A percentile compares a stretch with the other conserved stretches of the same genome.
phyloP scores from a whole-genome alignment of 1,139 yeast genomes.

The Zygosaccharomyces pseudobailii region DNA sequence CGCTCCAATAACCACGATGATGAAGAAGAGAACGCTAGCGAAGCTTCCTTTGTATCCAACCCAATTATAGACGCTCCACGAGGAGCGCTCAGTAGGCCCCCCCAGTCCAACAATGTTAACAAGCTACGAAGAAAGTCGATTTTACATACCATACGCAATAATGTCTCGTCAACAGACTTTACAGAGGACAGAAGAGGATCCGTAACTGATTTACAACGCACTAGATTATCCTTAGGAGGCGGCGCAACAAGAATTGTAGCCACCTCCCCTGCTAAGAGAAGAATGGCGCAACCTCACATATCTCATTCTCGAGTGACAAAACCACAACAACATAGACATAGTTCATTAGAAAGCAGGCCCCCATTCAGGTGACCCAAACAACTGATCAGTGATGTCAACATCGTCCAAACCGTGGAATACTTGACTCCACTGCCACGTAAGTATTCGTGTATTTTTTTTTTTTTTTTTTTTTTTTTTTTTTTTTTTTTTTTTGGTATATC shows the following conservation, averaged over 20 bases:
- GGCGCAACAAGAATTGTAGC: slow-evolving; percentile 26
- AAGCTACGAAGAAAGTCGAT: slow-evolving; percentile 31
- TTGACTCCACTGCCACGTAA: too few relatives aligned
- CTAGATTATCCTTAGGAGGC: slow-evolving; percentile 25
- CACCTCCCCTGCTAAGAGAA: slow-evolving; percentile 5
- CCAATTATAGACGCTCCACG: slow-evolving; percentile 18
- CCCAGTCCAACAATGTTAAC: slow-evolving; percentile 6
- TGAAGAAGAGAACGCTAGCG: slow-evolving; percentile 32
- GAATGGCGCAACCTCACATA: neutral
- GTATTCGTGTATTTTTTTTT: neutral
- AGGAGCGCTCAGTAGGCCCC: slow-evolving; percentile 1
- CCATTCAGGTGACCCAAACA: slow-evolving; percentile 24
- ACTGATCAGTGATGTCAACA: neutral
- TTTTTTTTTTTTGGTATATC: too few relatives aligned
- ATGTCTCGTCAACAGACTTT: slow-evolving; percentile 19
- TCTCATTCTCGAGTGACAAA: slow-evolving; percentile 1
- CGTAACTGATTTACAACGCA: slow-evolving; percentile 1
- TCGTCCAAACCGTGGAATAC: too few relatives aligned
- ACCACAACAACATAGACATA: slow-evolving; percentile 3
- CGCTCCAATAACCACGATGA: slow-evolving; percentile 9
- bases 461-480: too few relatives aligned
- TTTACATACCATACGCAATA: slow-evolving; percentile 31
- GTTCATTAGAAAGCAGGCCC: slow-evolving; percentile 16
- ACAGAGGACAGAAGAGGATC: neutral
- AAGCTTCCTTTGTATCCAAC: slow-evolving; percentile 33